Conservation (phyloP, 257 asterid species). For the Gentiana macrophylla region DNA sequence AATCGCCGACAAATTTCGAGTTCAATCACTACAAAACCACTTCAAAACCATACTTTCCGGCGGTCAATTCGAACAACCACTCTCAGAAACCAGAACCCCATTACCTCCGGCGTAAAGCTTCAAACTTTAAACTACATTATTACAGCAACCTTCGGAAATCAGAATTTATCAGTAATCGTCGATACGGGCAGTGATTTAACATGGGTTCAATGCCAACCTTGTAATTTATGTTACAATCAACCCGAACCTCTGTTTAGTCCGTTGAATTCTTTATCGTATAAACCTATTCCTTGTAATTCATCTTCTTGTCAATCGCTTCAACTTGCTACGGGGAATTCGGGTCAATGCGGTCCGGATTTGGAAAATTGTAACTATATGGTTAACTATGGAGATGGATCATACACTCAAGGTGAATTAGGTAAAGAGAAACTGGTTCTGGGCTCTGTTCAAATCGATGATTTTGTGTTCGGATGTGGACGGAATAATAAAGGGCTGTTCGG, state of each 20-base stretch:
- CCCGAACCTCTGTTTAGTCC: conserved; percentile 80
- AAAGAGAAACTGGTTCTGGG: conserved; percentile 47
- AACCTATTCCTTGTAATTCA: conserved; percentile 47
- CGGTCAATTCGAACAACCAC: conserved; percentile 17
- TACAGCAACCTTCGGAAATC: conserved; percentile 42
- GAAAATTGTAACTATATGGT: conserved; percentile 46
- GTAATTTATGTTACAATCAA: conserved; percentile 57
- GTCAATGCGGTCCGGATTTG: conserved; percentile 33
- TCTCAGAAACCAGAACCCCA: conserved; percentile 35
- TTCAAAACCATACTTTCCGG: conserved; percentile 24
- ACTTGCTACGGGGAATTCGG: conserved; percentile 45
- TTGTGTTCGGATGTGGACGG: conserved; percentile 68
- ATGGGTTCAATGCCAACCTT: conserved; percentile 93
- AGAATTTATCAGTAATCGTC: conserved; percentile 56
- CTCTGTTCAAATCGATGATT: conserved; percentile 22
- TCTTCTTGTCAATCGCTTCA: conserved; percentile 47
- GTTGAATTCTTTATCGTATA: conserved; percentile 39
- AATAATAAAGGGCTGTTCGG: conserved; percentile 78
- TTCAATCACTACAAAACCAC: conserved; percentile 47
- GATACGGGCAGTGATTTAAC: conserved; percentile 88
- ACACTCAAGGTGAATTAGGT: conserved; percentile 62
- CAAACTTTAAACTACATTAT: conserved; percentile 84
- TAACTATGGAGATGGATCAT: conserved; percentile 83
- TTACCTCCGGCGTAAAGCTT: conserved; percentile 48
- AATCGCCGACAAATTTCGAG: conserved; percentile 33